Evolutionary conservation across 208 protist species (phyloP), one percentile per base, ranked within the genome.

Genomic region (Porcisia deanei): DNA sequence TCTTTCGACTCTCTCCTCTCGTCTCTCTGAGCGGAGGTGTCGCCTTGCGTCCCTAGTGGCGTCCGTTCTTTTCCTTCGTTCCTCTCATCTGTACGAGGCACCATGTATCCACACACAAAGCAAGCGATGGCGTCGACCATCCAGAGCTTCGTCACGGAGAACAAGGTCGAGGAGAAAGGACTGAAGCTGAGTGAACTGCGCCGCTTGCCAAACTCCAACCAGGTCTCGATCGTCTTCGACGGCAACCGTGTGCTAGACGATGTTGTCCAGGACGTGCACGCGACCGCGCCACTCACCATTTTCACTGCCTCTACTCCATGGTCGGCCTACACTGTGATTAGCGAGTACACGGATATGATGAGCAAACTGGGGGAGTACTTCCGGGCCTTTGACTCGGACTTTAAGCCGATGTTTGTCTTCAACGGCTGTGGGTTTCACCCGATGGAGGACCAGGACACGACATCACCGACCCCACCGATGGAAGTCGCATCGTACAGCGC

Each of bases 221-320:
- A 87, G 20, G 84, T 97, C 8, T 79, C 79, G 34, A 72, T 97
- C 43, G 90, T 77, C 1, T 87, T 95, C 47, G 93, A 97, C 77
- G 93, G 93, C n/a, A 89, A 84, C 76, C 93, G 89, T 68, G 75
- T 97, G 60, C 85, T 97, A 64, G 88, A 95, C 53, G 81, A 90
- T 10, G 84, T 94, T 63, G 88, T 86, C n/a, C 72, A 88, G 41
- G 73, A 83, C 20, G 87, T 97, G 57, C 86, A 88, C 37, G 76
- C 80, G 39, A 79, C 82, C 4, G 85, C 87, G 57, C 81, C 83
- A 12, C 77, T 93, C 59, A 80, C 91, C 57, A 88, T 92, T n/a
- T 93, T 88, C 75, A 94, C 91, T 20, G 86, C 79, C 49, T 87
- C 89, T 54, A 92, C 83, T 25, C 91, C 93, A 3, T 82, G 84